A percentile compares a stretch with the other conserved stretches of the same genome.
Evolutionary conservation across 306 rosid species (phyloP).

Genomic region (Chamaecrista fasciculata): DNA sequence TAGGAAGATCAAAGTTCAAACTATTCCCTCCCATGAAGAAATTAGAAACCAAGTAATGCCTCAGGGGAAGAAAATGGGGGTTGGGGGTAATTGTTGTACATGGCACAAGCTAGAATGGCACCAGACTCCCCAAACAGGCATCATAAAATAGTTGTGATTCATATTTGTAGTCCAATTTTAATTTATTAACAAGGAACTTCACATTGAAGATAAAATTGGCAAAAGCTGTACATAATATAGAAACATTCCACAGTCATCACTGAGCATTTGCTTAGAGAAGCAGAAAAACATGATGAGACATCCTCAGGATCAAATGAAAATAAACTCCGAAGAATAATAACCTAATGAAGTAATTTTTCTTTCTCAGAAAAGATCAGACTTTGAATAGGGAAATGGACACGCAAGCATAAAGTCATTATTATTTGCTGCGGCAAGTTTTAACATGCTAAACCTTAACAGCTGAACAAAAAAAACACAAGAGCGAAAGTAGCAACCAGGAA

Average conservation of each 20-base stretch:
- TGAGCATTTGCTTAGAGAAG: constrained; percentile 1
- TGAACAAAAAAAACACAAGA: not conserved
- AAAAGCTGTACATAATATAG: constrained; percentile 4
- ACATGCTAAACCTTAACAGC: not conserved
- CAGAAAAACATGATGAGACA: constrained; percentile 8
- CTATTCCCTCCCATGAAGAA: constrained; percentile 11
- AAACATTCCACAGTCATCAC: not conserved
- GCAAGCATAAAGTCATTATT: not conserved
- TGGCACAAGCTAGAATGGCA: constrained; percentile 2
- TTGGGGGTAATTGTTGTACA: not conserved
- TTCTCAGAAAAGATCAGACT: not conserved
- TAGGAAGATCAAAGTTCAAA: constrained; percentile 25
- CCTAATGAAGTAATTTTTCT: constrained; percentile 16
- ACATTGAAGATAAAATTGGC: constrained; percentile 7
- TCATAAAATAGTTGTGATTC: constrained; percentile 20
- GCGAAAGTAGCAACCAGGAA: not conserved
- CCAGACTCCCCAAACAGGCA: constrained; percentile 2
- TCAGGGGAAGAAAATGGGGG: constrained; percentile 13
- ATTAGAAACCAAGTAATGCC: constrained; percentile 4
- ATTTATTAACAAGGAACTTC: constrained; percentile 4
- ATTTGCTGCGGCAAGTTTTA: not conserved
- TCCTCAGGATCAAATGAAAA: constrained; percentile 10
- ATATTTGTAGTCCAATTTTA: constrained; percentile 11
- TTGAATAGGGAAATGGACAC: no score
- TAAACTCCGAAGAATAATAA: not conserved